Evolutionary conservation across 2,329 filamentous ascomycete genomes (phyloP).

Genomic region (Volutella citrinella): DNA sequence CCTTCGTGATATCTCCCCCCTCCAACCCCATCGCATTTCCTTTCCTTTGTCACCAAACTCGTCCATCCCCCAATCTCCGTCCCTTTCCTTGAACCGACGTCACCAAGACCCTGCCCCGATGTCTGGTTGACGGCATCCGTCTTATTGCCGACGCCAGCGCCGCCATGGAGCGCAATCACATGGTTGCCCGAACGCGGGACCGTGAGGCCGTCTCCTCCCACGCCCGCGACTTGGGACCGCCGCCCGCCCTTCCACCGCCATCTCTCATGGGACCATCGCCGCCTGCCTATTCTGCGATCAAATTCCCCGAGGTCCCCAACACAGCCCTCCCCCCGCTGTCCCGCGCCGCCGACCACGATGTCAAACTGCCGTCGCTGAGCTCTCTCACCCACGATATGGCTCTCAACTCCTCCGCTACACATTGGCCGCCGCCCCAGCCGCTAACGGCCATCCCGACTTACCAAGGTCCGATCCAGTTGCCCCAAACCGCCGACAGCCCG

Average conservation of each 20-base stretch:
- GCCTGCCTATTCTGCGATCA: conserved; percentile 26
- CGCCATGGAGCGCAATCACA: conserved; percentile 44
- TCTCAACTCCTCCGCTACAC: conserved; percentile 17
- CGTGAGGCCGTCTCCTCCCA: conserved; percentile 19
- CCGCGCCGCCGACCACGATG: conserved; percentile 25
- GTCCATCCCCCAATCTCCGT: background rate
- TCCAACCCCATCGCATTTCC: background rate
- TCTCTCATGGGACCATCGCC: conserved; percentile 22
- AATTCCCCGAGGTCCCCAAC: conserved; percentile 27
- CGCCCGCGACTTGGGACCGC: conserved; percentile 24
- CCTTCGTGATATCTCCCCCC: conserved; percentile 5
- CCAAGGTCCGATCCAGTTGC: too few species aligned
- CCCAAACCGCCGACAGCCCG: too few species aligned
- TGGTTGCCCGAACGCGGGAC: conserved; percentile 32
- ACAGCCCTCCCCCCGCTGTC: conserved; percentile 20
- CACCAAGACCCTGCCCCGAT: conserved; percentile 17
- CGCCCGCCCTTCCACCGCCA: conserved; percentile 22
- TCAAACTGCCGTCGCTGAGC: conserved; percentile 35
- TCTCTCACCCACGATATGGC: conserved; percentile 30
- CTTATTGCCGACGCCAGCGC: conserved; percentile 23
- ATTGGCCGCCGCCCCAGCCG: conserved; percentile 48
- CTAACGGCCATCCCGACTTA: too few species aligned
- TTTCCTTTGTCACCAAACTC: background rate
- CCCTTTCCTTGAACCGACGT: background rate
- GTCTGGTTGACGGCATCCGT: conserved; percentile 24